phyloP scores from a whole-genome alignment of 352 stramenopile species.

The Phytophthora tentaculata region DNA sequence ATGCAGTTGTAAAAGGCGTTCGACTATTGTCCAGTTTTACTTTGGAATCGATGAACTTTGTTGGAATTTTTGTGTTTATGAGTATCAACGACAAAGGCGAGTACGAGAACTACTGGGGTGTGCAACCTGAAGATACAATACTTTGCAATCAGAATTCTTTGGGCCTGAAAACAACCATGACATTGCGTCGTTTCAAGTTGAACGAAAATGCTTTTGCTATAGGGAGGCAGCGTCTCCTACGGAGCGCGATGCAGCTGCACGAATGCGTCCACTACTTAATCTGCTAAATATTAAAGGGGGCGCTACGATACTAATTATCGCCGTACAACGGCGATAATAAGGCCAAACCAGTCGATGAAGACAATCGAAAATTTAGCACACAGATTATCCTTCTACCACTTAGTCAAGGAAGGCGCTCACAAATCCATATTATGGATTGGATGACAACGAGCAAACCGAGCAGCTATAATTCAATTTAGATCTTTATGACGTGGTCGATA shows the following conservation, averaged over 20 bases:
- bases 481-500: too few relatives aligned
- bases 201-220: slow-evolving; percentile 11
- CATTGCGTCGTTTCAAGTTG: slow-evolving; percentile 9
- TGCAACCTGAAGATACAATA: slow-evolving; percentile 18
- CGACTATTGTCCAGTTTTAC: too few relatives aligned
- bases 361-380: too few relatives aligned
- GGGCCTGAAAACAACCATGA: slow-evolving; percentile 10
- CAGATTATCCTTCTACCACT: too few relatives aligned
- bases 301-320: too few relatives aligned
- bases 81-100: slow-evolving; percentile 14
- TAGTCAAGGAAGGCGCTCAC: too few relatives aligned
- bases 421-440: too few relatives aligned
- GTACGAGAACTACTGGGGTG: too few relatives aligned
- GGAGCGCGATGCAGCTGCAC: slow-evolving; percentile 1
- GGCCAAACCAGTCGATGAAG: too few relatives aligned
- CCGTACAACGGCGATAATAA: too few relatives aligned
- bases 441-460: too few relatives aligned
- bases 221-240: neutral
- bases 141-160: neutral
- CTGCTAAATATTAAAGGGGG: slow-evolving; percentile 6
- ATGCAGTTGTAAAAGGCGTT: slow-evolving; percentile 12
- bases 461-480: too few relatives aligned
- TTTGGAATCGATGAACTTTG: slow-evolving; percentile 19
- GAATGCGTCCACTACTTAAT: slow-evolving; percentile 19
- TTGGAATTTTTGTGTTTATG: slow-evolving; percentile 24